Evolutionary conservation across 441 rosid species (phyloP).

Genomic region (Croton setiger): DNA sequence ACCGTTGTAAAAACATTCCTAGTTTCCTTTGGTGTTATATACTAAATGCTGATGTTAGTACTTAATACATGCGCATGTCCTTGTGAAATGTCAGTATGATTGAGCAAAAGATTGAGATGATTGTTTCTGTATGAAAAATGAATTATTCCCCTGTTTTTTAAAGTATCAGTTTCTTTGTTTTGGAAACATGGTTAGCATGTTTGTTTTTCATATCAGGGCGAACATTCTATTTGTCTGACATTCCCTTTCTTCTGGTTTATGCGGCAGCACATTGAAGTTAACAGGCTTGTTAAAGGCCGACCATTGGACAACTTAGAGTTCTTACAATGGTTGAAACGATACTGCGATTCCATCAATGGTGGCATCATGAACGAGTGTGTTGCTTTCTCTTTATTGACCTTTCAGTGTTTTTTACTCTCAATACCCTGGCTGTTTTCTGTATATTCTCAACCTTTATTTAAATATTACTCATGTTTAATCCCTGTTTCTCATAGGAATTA

Average conservation of each 20-base stretch:
- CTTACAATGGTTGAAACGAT: slow-evolving; percentile 94
- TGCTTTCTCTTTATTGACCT: slow-evolving; percentile 8
- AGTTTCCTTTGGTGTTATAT: not conserved
- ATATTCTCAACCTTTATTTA: slow-evolving; percentile 5
- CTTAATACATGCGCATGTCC: not conserved
- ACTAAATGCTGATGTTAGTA: not conserved
- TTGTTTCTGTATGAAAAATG: slow-evolving; percentile 11
- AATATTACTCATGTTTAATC: not conserved
- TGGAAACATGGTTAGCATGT: not conserved
- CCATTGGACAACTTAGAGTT: slow-evolving; percentile 98
- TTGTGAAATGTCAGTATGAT: not conserved
- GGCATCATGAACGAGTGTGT: slow-evolving; percentile 95
- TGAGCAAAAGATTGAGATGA: not conserved
- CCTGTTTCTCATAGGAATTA: slow-evolving; percentile 59
- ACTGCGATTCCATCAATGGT: slow-evolving; percentile 95
- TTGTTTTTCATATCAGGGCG: not conserved
- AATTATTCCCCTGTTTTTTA: not conserved
- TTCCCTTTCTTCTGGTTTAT: slow-evolving; percentile 14
- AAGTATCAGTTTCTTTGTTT: not conserved
- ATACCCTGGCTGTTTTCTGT: not conserved
- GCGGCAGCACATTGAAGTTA: slow-evolving; percentile 89
- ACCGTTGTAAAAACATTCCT: not conserved
- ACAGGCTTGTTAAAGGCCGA: slow-evolving; percentile 87
- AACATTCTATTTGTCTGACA: slow-evolving; percentile 5
- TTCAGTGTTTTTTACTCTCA: slow-evolving; percentile 1